Evolutionary conservation across 1,284 basidiomycete genomes (phyloP), one percentile per base, ranked within the genome.

Genomic region (Meripilus lineatus): DNA sequence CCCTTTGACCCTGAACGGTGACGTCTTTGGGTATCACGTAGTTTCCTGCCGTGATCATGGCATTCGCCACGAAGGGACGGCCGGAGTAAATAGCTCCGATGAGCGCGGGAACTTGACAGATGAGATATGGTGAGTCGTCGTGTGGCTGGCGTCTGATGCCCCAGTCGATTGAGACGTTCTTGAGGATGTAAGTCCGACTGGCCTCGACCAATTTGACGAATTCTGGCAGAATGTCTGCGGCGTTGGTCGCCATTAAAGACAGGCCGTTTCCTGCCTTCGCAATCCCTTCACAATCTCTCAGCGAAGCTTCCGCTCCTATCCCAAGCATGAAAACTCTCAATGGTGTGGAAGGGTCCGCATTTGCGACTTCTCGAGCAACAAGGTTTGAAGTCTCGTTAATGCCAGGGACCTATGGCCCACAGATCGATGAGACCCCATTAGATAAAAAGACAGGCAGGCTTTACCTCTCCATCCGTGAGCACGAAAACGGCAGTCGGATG

Each of bases 251-350:
- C 48, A 72, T 70, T 1, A 77, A 55, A 45, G 55, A 71, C 14
- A 66, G 61, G 5, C 79, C 79, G 15, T 72, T 67, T 2, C 79
- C 79, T 1, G 63, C 64, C 11, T 61, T 52, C 1, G 79, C 77
- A n/a, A 81, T 72, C 3, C 65, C 58, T 50, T 73, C 66, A 50
- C 76, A 79, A 49, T 73, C 62, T 0, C 64, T 70, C 6, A 64
- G 73, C 5, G 79, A 80, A 7, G 74, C 69, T 1, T 50, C 51
- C 30, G 58, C 40, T 8, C 79, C 79, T 14, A 81, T 77, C 0
- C 78, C 79, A 1, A 81, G 66, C 4, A 69, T 67, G 44, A 78
- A 81, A 1, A 80, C 64, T 7, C 75, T 72, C 2, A 75, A 47
- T 7, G 62, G 65, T 0, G 66, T 62, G 2, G 54, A 24, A 5